phyloP scores from a whole-genome alignment of 352 stramenopile genomes.

The Hyaloperonospora arabidopsidis region DNA sequence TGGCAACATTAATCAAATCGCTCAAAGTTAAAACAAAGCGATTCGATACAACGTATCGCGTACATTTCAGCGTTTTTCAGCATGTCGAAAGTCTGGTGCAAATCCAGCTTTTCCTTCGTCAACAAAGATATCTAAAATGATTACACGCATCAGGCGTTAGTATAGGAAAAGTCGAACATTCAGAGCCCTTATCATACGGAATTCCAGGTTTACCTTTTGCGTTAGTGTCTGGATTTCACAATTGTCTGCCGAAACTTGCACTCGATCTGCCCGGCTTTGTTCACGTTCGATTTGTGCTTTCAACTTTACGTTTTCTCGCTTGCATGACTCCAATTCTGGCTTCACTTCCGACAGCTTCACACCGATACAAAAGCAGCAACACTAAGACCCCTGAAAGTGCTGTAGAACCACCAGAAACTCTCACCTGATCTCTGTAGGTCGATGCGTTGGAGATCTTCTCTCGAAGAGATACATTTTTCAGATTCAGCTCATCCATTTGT shows the following conservation, averaged over 20 bases:
- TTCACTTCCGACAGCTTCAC: slow-evolving; percentile 57
- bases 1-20: slow-evolving; percentile 11
- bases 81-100: slow-evolving; percentile 28
- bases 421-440: slow-evolving; percentile 63
- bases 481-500: slow-evolving; percentile 63
- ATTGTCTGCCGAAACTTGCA: slow-evolving; percentile 23
- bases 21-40: not conserved
- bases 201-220: slow-evolving; percentile 27
- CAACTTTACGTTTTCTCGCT: slow-evolving; percentile 40
- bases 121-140: slow-evolving; percentile 24
- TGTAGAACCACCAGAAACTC: not conserved
- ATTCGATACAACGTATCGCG: not conserved
- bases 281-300: slow-evolving; percentile 43
- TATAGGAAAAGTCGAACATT: not conserved
- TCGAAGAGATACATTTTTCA: slow-evolving; percentile 73
- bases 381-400: slow-evolving; percentile 2
- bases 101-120: slow-evolving; percentile 33
- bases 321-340: slow-evolving; percentile 36
- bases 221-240: slow-evolving; percentile 30
- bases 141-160: not conserved
- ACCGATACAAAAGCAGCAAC: slow-evolving; percentile 1
- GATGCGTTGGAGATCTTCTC: slow-evolving; percentile 59
- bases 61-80: slow-evolving; percentile 36
- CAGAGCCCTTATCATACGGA: not conserved
- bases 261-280: slow-evolving; percentile 26